A percentile compares a stretch with the other conserved stretches of the same genome.
These are phyloP conservation scores for Candida methanosorbosa DNA, from an alignment of 805 yeast genomes.

Conservation along the genomic window DNA sequence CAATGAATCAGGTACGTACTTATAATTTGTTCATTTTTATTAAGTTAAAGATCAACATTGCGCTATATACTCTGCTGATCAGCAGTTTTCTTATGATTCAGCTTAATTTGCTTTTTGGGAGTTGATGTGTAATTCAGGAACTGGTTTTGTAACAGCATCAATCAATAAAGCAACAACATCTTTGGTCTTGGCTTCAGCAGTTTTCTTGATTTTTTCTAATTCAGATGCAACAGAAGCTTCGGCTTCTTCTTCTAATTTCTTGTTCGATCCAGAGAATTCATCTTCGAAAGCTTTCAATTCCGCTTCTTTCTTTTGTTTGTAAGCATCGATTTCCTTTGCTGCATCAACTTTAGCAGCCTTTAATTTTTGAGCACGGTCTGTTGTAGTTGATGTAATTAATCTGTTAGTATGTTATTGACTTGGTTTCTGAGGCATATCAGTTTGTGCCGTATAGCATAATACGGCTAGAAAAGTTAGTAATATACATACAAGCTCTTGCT, in stretches of 20 bases:
- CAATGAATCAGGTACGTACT: too few relatives aligned
- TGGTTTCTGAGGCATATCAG: too few relatives aligned
- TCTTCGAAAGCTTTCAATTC: slow-evolving; percentile 70
- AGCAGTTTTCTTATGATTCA: too few relatives aligned
- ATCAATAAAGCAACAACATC: slow-evolving; percentile 69
- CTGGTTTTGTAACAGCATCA: slow-evolving; percentile 71
- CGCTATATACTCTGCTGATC: too few relatives aligned
- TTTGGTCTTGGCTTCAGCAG: slow-evolving; percentile 52
- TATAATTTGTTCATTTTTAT: too few relatives aligned
- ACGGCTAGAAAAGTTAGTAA: not conserved
- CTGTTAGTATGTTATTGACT: too few relatives aligned
- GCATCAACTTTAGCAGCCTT: slow-evolving; percentile 96
- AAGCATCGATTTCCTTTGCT: slow-evolving; percentile 75
- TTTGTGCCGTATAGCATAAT: too few relatives aligned
- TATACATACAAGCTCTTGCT: slow-evolving; percentile 72
- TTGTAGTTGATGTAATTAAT: not conserved
- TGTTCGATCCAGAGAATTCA: slow-evolving; percentile 68
- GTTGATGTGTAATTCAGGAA: slow-evolving; percentile 76
- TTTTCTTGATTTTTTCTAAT: slow-evolving; percentile 53
- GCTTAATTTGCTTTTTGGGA: too few relatives aligned
- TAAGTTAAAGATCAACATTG: too few relatives aligned
- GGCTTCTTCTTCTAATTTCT: slow-evolving; percentile 71
- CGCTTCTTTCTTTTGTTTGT: slow-evolving; percentile 74
- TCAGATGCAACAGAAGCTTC: slow-evolving; percentile 65
- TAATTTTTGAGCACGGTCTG: slow-evolving; percentile 73